Evolutionary conservation across 345 rosid species (phyloP), one percentile per base, ranked within the genome.

Genomic region (Ceriops tagal): DNA sequence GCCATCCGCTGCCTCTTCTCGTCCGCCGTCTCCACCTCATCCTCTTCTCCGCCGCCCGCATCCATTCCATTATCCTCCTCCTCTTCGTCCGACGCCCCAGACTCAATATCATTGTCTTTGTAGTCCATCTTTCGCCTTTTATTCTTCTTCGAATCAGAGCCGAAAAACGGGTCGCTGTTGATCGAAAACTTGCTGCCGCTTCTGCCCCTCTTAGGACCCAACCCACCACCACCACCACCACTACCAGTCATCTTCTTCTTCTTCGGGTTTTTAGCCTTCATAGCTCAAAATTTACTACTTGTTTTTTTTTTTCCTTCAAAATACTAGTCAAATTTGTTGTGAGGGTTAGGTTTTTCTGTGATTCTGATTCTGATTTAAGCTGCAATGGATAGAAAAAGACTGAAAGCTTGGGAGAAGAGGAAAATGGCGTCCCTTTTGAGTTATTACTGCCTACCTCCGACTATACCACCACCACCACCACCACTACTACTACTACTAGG

Each of bases 1-100:
- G 97, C 97, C 13, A 90, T 34, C 62, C 97, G 80, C 75, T 88
- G 84, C 76, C 91, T 77, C 75, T 68, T 88, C 86, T 96, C 99
- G 16, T 74, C 92, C 0, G 84, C 88, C 1, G 97, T 90, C 85
- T 95, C 80, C 58, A 66, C 82, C 4, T 69, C 68, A 21, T 21
- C 62, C 32, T 60, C 80, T 21, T 34, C 75, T 8, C 66, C 78
- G 20, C 68, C 84, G 22, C 62, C 78, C 22, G 71, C 80, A 30
- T 22, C 35, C 22, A 63, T 69, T 35, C 65, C 55, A 73, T 67
- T 55, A 8, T 65, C 66, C 30, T 76, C 78, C 5, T 80, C 75
- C 10, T 83, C 92, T 3, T 31, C 91, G 5, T 85, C 92, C 0
- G 89, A 86, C 0, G 81, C 90, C 1, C 62, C 74, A 20, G 96